phyloP scores from a whole-genome alignment of 2,329 filamentous ascomycete genomes.

The Paraphoma sp. region DNA sequence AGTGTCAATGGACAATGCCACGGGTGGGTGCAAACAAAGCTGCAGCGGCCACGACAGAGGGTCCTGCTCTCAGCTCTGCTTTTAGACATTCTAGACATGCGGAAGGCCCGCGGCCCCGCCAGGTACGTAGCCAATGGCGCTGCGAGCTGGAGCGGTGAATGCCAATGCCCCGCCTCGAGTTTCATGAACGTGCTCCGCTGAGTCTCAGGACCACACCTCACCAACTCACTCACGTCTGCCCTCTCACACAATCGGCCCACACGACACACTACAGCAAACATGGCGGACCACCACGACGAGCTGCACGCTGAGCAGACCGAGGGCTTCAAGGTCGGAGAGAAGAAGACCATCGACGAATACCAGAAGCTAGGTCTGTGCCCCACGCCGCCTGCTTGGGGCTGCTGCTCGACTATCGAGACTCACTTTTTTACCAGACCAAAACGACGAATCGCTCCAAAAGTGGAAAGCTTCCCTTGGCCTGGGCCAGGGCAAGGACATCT shows the following conservation, averaged over 20 bases:
- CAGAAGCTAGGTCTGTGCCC: constrained; percentile 80
- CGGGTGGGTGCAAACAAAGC: not conserved
- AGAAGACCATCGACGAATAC: constrained; percentile 97
- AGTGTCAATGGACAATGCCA: not conserved
- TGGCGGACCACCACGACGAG: constrained; percentile 70
- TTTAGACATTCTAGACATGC: not conserved
- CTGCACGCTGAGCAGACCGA: constrained; percentile 85
- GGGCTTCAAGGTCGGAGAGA: constrained; percentile 98
- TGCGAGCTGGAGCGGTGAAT: constrained; percentile 28
- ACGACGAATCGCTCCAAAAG: constrained; percentile 93
- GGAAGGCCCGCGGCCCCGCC: constrained; percentile 16
- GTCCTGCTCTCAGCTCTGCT: not conserved
- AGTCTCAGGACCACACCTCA: not conserved
- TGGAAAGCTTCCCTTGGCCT: constrained; percentile 98
- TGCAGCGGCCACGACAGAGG: not conserved
- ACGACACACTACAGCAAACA: constrained; percentile 16
- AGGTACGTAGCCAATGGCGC: constrained; percentile 23
- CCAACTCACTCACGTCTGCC: constrained; percentile 11
- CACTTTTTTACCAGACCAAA: constrained; percentile 58
- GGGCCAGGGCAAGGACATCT: constrained; percentile 62
- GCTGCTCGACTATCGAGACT: not conserved
- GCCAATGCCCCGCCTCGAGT: constrained; percentile 28
- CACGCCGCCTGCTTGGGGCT: not conserved
- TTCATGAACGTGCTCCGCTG: constrained; percentile 13
- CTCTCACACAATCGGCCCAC: constrained; percentile 2